Conservation (phyloP, 129 eudicot species). For the Helichrysum umbraculigerum region DNA sequence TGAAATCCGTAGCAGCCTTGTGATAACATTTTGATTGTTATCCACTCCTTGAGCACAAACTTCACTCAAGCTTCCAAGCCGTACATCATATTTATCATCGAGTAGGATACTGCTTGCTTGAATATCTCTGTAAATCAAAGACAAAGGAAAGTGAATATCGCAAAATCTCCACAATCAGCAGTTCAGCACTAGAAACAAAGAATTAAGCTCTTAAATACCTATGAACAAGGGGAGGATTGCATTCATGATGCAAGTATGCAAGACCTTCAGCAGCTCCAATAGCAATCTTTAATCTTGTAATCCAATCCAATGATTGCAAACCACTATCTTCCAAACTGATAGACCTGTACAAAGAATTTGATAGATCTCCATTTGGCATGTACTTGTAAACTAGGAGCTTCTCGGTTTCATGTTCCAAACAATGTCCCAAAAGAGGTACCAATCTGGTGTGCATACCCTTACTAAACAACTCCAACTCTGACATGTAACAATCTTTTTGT, state of each 20-base stretch:
- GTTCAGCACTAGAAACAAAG: slow-evolving; percentile 1
- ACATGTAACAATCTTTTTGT: slow-evolving; percentile 49
- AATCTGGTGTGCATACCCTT: slow-evolving; percentile 57
- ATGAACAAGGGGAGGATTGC: slow-evolving; percentile 84
- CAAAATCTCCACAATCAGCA: slow-evolving; percentile 4
- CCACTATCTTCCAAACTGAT: slow-evolving; percentile 42
- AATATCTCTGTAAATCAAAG: slow-evolving; percentile 48
- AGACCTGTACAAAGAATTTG: slow-evolving; percentile 47
- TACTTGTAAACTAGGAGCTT: slow-evolving; percentile 69
- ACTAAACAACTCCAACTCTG: slow-evolving; percentile 56
- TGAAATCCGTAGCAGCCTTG: slow-evolving; percentile 58
- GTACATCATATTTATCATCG: slow-evolving; percentile 80
- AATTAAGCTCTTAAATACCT: slow-evolving; percentile 41
- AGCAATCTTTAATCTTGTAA: slow-evolving; percentile 81
- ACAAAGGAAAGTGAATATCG: slow-evolving; percentile 11
- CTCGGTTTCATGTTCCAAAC: slow-evolving; percentile 65
- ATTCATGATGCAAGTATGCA: slow-evolving; percentile 72
- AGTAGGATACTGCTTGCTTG: slow-evolving; percentile 89
- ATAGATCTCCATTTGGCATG: slow-evolving; percentile 79
- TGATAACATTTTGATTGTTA: slow-evolving; percentile 48
- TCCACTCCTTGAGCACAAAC: slow-evolving; percentile 60
- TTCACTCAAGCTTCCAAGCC: slow-evolving; percentile 84
- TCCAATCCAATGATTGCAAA: slow-evolving; percentile 82
- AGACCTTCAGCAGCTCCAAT: slow-evolving; percentile 80
- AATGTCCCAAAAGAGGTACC: slow-evolving; percentile 70